Conservation (phyloP, 352 stramenopile genomes). For the Phytopythium helicoides region DNA sequence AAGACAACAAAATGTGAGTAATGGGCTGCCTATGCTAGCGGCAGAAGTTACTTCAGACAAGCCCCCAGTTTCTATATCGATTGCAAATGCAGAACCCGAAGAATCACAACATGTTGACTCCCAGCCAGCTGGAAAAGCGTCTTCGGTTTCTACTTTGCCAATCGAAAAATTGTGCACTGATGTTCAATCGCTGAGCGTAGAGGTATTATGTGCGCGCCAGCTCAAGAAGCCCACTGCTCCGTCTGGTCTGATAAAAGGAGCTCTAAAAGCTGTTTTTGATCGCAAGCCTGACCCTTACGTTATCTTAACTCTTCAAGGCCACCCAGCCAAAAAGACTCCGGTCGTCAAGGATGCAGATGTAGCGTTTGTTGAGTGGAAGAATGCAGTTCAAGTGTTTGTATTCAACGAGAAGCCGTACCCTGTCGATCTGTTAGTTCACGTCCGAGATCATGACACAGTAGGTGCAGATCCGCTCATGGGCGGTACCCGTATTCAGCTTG, state of each 20-base stretch:
- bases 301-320: conserved; percentile 21
- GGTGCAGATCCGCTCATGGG: conserved; percentile 43
- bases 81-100: no score
- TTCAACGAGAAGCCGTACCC: conserved; percentile 32
- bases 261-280: conserved; percentile 44
- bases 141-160: neutral
- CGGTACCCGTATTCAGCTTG: conserved; percentile 26
- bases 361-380: conserved; percentile 46
- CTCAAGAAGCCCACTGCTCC: conserved; percentile 16
- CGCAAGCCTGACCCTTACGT: conserved; percentile 47
- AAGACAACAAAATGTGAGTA: no score
- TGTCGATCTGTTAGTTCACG: conserved; percentile 20
- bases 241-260: conserved; percentile 16
- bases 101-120: no score
- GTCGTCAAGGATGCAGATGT: conserved; percentile 37
- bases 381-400: conserved; percentile 39
- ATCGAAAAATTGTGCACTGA: conserved; percentile 8
- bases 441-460: conserved; percentile 43
- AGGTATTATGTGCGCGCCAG: conserved; percentile 30
- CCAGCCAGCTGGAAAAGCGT: neutral
- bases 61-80: no score
- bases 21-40: no score
- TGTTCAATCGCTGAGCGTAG: conserved; percentile 35
- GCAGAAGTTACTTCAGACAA: no score
- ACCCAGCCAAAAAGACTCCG: conserved; percentile 23